Conservation (phyloP, 1,284 basidiomycete species). For the Fistulina hepatica region DNA sequence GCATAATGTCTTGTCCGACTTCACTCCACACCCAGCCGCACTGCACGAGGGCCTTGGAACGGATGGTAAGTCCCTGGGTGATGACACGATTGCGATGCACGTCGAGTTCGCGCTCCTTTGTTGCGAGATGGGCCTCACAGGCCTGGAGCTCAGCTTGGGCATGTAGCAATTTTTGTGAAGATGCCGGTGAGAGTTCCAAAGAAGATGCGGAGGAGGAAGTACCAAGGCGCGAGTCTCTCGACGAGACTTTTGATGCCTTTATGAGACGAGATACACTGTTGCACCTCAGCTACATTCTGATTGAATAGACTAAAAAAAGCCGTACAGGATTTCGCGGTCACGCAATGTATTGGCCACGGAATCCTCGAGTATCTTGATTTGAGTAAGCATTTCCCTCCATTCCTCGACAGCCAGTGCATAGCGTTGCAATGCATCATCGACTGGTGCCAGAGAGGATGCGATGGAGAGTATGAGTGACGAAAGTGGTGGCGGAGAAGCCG, state of each 20-base stretch:
- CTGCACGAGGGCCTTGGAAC: slow-evolving; percentile 53
- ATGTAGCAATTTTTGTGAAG: slow-evolving; percentile 37
- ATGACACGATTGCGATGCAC: slow-evolving; percentile 39
- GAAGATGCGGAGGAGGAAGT: slow-evolving; percentile 13
- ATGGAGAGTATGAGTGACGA: slow-evolving; percentile 48
- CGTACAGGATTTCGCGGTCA: slow-evolving; percentile 71
- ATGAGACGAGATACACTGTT: slow-evolving; percentile 62
- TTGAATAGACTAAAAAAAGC: slow-evolving; percentile 10
- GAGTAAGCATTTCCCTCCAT: slow-evolving; percentile 52
- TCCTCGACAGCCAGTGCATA: slow-evolving; percentile 51
- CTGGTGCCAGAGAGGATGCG: slow-evolving; percentile 45
- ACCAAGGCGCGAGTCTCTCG: slow-evolving; percentile 33
- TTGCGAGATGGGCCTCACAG: slow-evolving; percentile 59
- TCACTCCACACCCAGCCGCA: slow-evolving; percentile 59
- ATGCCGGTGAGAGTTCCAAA: slow-evolving; percentile 18
- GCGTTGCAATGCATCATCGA: slow-evolving; percentile 53
- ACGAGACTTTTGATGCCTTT: slow-evolving; percentile 55
- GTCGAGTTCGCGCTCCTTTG: slow-evolving; percentile 55
- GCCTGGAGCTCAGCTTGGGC: slow-evolving; percentile 69
- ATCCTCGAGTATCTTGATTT: slow-evolving; percentile 54
- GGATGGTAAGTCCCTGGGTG: slow-evolving; percentile 45
- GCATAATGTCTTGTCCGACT: slow-evolving; percentile 28
- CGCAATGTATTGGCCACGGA: slow-evolving; percentile 56
- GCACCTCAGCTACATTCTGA: slow-evolving; percentile 1
- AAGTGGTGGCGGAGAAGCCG: slow-evolving; percentile 46